Base-by-base conservation (phyloP, 495 filamentous ascomycete species). In the Aspergillus saccharolyticus region DNA sequence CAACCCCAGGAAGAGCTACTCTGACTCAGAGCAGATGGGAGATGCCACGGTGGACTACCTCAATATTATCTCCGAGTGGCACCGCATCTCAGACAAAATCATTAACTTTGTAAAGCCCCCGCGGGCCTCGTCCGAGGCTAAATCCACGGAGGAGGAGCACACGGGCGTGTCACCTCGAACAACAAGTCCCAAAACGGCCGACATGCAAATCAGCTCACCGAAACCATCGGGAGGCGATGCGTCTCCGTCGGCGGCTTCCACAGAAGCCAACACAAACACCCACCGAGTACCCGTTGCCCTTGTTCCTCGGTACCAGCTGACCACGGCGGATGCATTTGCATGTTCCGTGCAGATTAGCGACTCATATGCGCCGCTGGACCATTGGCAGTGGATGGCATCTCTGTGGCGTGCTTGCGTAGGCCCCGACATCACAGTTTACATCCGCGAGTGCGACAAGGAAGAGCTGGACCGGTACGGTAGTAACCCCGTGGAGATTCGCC, bases 331-430 rank as follows among this genome's bases (percentile, higher is more conserved):
- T 64, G 70, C 78, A 30, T 93, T 87, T 62, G 86, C 91, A 0
- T 81, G 78, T 51, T 73, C 78, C 16, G 83, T 92, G 12, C 87
- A 87, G 8, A 88, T 96, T 49, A 72, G 77, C 12, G 92, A 96
- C 61, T 76, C 83, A 2, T 96, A 96, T 67, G 81, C 82, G 1
- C 85, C 89, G 0, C 76, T 89, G 25, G 91, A 98, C 65, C 94
- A 98, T 68, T 98, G 94, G 94, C 91, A 96, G 71, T 97, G 94
- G 94, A 90, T 93, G 78, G 94, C 93, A 24, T 94, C 89, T 51
- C 80, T 96, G 3, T 98, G 93, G 93, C 86, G 92, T 1, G 88
- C 89, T 1, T 88, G 89, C 52, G 81, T 93, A 0, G 91, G 90
- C 0, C 83, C 92, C 0, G 94, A 98, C 72, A 77, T 97, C 57